Evolutionary conservation across 345 rosid species (phyloP).

Genomic region (Salix viminalis): DNA sequence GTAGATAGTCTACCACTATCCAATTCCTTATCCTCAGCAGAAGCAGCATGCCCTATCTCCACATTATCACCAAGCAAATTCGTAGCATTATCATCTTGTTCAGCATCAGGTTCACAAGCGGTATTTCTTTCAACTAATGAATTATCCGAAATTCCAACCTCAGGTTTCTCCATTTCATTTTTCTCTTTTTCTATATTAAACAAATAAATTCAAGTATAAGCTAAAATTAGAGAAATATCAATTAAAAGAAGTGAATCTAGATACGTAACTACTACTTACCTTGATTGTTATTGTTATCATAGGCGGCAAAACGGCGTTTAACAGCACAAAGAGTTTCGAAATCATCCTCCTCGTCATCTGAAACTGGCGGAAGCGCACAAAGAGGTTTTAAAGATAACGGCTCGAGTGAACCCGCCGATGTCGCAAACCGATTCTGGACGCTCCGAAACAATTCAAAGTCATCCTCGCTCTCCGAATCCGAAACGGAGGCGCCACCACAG

Average conservation of each 20-base stretch:
- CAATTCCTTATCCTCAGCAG: constrained; percentile 21
- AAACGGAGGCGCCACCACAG: constrained; percentile 6
- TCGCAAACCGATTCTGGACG: constrained; percentile 45
- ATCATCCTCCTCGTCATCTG: constrained; percentile 62
- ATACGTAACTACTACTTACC: no score
- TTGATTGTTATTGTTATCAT: constrained; percentile 13
- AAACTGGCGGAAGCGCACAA: constrained; percentile 28
- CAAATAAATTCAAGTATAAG: neutral
- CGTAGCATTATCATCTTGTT: constrained; percentile 20
- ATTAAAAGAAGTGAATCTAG: neutral
- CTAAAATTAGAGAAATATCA: neutral
- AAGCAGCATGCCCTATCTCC: constrained; percentile 28
- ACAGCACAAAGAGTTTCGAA: constrained; percentile 68
- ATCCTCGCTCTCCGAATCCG: constrained; percentile 54
- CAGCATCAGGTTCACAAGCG: constrained; percentile 34
- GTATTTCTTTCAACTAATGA: constrained; percentile 27
- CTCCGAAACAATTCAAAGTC: constrained; percentile 56
- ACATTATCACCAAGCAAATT: constrained; percentile 23
- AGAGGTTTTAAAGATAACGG: constrained; percentile 36
- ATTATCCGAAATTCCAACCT: constrained; percentile 31
- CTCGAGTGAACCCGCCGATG: constrained; percentile 28
- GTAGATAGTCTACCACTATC: constrained; percentile 32
- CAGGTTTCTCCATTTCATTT: constrained; percentile 18
- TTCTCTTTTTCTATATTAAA: neutral
- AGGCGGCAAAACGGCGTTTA: constrained; percentile 63